Conservation (phyloP, 768 basidiomycete species). For the Tylopilus balloui region DNA sequence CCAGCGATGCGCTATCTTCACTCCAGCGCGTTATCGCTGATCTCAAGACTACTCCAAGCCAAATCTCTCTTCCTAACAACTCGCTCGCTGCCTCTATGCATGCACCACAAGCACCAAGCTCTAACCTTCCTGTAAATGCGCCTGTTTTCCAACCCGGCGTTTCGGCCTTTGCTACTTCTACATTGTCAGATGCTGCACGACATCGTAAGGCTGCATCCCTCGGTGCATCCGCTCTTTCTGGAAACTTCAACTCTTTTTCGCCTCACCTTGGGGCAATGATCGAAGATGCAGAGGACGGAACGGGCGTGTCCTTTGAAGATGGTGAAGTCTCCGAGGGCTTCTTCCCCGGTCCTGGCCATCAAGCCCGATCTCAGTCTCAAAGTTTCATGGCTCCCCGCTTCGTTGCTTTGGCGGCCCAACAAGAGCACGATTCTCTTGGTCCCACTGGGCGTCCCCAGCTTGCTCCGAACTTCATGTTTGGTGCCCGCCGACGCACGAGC, state of each 20-base stretch:
- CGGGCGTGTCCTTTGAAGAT: slow-evolving; percentile 54
- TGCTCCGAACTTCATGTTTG: slow-evolving; percentile 90
- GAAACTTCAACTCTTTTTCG: slow-evolving; percentile 66
- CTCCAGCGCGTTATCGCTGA: slow-evolving; percentile 93
- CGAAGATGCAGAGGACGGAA: slow-evolving; percentile 71
- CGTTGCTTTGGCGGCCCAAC: slow-evolving; percentile 70
- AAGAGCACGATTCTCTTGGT: slow-evolving; percentile 59
- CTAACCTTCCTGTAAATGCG: slow-evolving; percentile 60
- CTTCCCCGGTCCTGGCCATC: slow-evolving; percentile 50
- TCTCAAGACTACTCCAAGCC: slow-evolving; percentile 73
- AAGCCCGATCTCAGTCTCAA: slow-evolving; percentile 73
- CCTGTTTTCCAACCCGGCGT: slow-evolving; percentile 74
- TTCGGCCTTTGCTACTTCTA: slow-evolving; percentile 46
- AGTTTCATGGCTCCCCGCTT: slow-evolving; percentile 89
- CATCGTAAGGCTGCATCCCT: slow-evolving; percentile 83
- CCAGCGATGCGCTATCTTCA: slow-evolving; percentile 78
- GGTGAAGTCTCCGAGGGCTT: slow-evolving; percentile 69
- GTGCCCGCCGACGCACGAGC: slow-evolving; percentile 54
- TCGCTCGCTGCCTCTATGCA: slow-evolving; percentile 42
- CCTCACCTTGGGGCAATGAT: slow-evolving; percentile 81
- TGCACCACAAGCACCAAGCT: slow-evolving; percentile 40
- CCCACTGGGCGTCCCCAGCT: slow-evolving; percentile 83
- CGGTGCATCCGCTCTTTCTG: slow-evolving; percentile 52
- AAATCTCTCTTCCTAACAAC: slow-evolving; percentile 36
- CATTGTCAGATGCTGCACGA: slow-evolving; percentile 47